phyloP scores from a whole-genome alignment of 805 yeast genomes.

The Saccharomycodes ludwigii region DNA sequence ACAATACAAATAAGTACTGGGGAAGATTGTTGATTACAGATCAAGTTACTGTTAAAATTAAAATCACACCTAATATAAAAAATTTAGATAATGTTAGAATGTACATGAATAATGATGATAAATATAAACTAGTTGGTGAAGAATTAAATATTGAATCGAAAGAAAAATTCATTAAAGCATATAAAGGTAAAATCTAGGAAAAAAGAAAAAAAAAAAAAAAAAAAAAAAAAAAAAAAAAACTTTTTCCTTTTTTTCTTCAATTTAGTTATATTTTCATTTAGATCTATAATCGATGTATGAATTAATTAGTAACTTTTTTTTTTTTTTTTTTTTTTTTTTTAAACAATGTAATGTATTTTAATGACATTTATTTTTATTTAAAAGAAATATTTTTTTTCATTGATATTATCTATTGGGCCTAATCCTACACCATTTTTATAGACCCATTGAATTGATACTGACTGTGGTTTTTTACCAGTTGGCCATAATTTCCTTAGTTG shows the following conservation, averaged over 20 bases:
- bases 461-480: not conserved
- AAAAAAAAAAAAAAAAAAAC: too few relatives aligned
- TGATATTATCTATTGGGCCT: not conserved
- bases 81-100: conserved; percentile 19
- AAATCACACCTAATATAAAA: too few relatives aligned
- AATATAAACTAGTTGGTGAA: conserved; percentile 35
- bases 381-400: not conserved
- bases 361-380: too few relatives aligned
- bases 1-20: conserved; percentile 8
- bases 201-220: too few relatives aligned
- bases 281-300: too few relatives aligned
- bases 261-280: too few relatives aligned
- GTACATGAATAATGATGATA: conserved; percentile 32
- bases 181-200: conserved; percentile 10
- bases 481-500: not conserved
- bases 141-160: conserved; percentile 33
- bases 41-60: conserved; percentile 11
- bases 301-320: too few relatives aligned
- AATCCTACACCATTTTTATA: not conserved
- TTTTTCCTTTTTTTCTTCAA: too few relatives aligned
- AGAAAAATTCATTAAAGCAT: conserved; percentile 28
- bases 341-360: too few relatives aligned
- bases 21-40: conserved; percentile 15
- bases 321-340: too few relatives aligned
- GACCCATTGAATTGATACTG: not conserved